Conservation (phyloP, 2,329 filamentous ascomycete species). For the Daldinia eschscholtzii region DNA sequence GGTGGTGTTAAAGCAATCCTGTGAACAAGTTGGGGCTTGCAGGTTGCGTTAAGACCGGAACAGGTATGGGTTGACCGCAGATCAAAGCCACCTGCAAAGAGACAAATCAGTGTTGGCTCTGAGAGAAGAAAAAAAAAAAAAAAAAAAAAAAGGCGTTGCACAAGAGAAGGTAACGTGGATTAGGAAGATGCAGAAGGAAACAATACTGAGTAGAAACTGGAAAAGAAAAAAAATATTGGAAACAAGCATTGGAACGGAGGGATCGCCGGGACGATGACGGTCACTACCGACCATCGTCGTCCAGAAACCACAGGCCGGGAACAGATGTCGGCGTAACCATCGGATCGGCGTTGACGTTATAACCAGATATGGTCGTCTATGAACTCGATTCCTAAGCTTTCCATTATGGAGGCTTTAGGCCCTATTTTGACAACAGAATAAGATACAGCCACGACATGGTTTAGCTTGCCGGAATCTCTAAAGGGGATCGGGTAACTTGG, state of each 20-base stretch:
- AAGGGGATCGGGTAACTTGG: conserved; percentile 22
- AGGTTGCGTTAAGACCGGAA: conserved; percentile 39
- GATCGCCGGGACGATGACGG: background rate
- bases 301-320: background rate
- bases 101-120: conserved; percentile 40
- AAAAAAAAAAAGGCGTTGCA: conserved; percentile 15
- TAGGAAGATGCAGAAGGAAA: conserved; percentile 4
- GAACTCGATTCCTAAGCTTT: conserved; percentile 20
- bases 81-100: conserved; percentile 44
- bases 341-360: conserved; percentile 16
- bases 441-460: conserved; percentile 35
- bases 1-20: conserved; percentile 32
- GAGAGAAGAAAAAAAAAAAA: conserved; percentile 23
- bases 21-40: conserved; percentile 35
- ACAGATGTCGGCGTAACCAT: conserved; percentile 12
- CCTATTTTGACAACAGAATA: conserved; percentile 22
- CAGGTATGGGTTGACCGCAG: conserved; percentile 40
- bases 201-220: background rate
- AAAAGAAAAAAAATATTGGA: conserved; percentile 19
- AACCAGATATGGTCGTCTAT: conserved; percentile 23
- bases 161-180: conserved; percentile 4
- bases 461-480: conserved; percentile 28
- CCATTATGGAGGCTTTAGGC: conserved; percentile 24
- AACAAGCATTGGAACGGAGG: background rate
- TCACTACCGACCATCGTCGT: background rate